Conservation (phyloP, 176 grass and related monocot genomes). For the Pontederia paniculata region DNA sequence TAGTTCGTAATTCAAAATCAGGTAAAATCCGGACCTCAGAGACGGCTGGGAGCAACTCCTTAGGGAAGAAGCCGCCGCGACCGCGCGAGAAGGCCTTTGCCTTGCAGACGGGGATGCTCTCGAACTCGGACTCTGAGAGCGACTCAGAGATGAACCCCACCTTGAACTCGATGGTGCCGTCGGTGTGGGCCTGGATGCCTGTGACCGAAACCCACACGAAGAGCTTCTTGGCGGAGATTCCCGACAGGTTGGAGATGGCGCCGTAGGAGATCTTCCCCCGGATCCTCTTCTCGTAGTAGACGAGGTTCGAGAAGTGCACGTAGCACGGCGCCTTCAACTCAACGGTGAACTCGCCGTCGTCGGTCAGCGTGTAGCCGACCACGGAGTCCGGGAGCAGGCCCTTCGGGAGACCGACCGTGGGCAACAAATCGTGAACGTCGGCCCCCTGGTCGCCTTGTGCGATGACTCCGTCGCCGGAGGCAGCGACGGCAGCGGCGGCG, state of each 20-base stretch:
- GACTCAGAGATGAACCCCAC: conserved; percentile 50
- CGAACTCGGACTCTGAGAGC: conserved; percentile 30
- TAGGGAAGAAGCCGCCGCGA: conserved; percentile 33
- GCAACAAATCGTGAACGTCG: conserved; percentile 42
- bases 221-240: conserved; percentile 75
- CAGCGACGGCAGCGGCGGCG: background rate
- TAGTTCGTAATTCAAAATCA: too few species aligned
- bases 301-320: conserved; percentile 47
- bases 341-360: conserved; percentile 45
- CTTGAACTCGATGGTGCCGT: conserved; percentile 51
- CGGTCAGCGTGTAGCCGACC: conserved; percentile 40
- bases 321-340: conserved; percentile 48
- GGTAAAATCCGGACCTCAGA: conserved; percentile 26
- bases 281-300: conserved; percentile 52
- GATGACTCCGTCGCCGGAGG: background rate
- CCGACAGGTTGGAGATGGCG: conserved; percentile 39
- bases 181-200: conserved; percentile 41
- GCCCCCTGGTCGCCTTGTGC: conserved; percentile 11
- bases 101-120: conserved; percentile 35
- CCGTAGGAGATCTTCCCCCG: conserved; percentile 39
- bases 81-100: conserved; percentile 32
- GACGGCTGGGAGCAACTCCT: conserved; percentile 34
- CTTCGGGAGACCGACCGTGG: conserved; percentile 49
- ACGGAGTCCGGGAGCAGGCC: conserved; percentile 66
- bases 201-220: conserved; percentile 65